Evolutionary conservation across 305 asterid species (phyloP).

Genomic region (Solanum hybrid): DNA sequence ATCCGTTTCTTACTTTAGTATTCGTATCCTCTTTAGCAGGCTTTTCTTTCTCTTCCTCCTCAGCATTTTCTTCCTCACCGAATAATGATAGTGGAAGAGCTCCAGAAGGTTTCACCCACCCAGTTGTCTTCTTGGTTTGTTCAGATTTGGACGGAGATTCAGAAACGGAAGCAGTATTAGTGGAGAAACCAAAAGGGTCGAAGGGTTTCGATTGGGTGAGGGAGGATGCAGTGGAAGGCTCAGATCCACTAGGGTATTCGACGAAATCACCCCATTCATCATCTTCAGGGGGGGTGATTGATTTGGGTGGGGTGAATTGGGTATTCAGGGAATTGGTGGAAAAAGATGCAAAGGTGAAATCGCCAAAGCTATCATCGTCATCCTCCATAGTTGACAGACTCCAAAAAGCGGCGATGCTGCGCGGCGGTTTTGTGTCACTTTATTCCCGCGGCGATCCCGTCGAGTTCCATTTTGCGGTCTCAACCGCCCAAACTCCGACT

Average conservation of each 20-base stretch:
- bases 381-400: constrained; percentile 40
- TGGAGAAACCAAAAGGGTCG: constrained; percentile 20
- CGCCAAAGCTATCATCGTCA: constrained; percentile 63
- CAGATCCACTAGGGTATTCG: constrained; percentile 33
- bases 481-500: background rate
- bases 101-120: constrained; percentile 56
- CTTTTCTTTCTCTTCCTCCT: constrained; percentile 7
- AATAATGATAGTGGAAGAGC: constrained; percentile 74
- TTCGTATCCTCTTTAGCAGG: constrained; percentile 7
- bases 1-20: constrained; percentile 9
- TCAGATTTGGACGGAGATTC: background rate
- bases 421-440: background rate
- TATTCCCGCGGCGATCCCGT: background rate
- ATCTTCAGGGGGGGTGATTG: constrained; percentile 1
- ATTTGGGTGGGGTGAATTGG: constrained; percentile 1
- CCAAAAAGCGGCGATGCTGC: background rate
- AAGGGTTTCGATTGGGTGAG: constrained; percentile 20
- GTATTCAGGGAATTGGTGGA: constrained; percentile 10
- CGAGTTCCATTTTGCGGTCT: background rate
- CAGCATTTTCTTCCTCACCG: constrained; percentile 47
- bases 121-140: constrained; percentile 7
- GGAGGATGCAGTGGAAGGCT: constrained; percentile 4
- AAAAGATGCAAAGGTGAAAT: constrained; percentile 51
- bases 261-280: constrained; percentile 85
- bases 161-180: constrained; percentile 3